Base-by-base conservation (phyloP, 148 eudicot species). In the Drosera capensis region DNA sequence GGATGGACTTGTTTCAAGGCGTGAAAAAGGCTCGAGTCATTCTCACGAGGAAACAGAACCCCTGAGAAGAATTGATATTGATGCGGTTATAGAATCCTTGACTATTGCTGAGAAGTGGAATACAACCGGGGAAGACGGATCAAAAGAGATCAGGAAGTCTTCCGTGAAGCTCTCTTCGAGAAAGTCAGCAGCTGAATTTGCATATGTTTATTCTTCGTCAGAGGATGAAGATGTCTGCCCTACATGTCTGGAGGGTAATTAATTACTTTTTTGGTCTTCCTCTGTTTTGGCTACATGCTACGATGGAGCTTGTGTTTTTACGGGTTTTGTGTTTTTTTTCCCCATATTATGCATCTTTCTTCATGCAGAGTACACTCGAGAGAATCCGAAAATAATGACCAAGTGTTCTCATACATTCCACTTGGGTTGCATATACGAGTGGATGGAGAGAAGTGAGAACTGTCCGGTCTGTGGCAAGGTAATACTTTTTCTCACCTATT, bases 381-480 rank as follows among this genome's bases (percentile, higher is more conserved):
- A 88, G 62, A 77, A 88, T 65, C 96, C 96, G 24, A 88, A 77
- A 75, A 88, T 88, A 63, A 46, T 80, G 40, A 75, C 94, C 3
- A 73, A 80, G 52, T 88, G 96, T 72, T 74, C 81, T 47, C 96
- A 88, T 63, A 90, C 83, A 77, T 88, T 72, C 65, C 96, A 88
- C 58, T 66, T 88, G 34, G 94, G 94, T 60, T 88, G 96, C 73
- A 83, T 88, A 52, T 83, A 88, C 45, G 96, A 88, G 62, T 88
- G 96, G 96, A 83, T 83, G 94, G 96, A 88, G 73, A 74, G 96
- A 77, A 88, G 96, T 62, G 96, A 83, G 57, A 83, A 55, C 48
- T 88, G 96, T 67, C 96, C 96, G 24, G 94, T 88, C 21, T 88
- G 96, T 63, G 96, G 94, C 74, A 70, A 74, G 96, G 96, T 83